Base-by-base conservation (phyloP, 495 filamentous ascomycete species). In the Aspergillus conjunctus region DNA sequence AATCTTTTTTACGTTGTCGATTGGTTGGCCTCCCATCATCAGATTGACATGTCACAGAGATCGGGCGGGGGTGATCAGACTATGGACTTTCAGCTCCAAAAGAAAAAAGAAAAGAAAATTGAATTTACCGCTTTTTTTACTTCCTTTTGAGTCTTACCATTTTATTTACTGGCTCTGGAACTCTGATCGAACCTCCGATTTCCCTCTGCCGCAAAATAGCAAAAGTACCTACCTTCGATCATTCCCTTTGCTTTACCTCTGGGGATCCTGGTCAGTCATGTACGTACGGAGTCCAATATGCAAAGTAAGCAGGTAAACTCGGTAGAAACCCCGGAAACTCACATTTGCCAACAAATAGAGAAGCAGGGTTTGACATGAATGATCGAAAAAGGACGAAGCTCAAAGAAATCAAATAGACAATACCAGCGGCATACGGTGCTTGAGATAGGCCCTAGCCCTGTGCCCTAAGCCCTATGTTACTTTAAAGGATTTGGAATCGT, bases 11-110 rank as follows among this genome's bases (percentile, higher is more conserved):
- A n/a, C 15, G 26, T 26, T 26, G 26, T 20, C 20, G 12, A 53
- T 30, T 21, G 41, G n/a, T 26, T 48, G 37, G 45, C 45, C 26
- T 26, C 26, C 5, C 26, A 5, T 48, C 20, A 48, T 48, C 44
- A 20, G 44, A 17, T 20, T 39, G 18, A 54, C 30, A 54, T 34
- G 59, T 59, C 17, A 55, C 58, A n/a, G 49, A 59, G 14, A 41
- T 41, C 37, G 37, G 37, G 54, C 87, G 32, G 91, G 90, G n/a
- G 90, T 26, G 26, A 26, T 5, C 88, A 63, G 89, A 91, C 60
- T 89, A 89, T 73, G 89, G 37, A 11, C 11, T 41, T 26, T 5
- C 26, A 26, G 26, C 26, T 26, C 26, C 2, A 26, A 26, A 26
- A 26, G 5, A 26, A 26, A 26, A 26, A 2, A 2, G 5, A 26